Evolutionary conservation across 169 alveolate genomes (phyloP), one percentile per base, ranked within the genome.

Genomic region (Eimeria praecox): DNA sequence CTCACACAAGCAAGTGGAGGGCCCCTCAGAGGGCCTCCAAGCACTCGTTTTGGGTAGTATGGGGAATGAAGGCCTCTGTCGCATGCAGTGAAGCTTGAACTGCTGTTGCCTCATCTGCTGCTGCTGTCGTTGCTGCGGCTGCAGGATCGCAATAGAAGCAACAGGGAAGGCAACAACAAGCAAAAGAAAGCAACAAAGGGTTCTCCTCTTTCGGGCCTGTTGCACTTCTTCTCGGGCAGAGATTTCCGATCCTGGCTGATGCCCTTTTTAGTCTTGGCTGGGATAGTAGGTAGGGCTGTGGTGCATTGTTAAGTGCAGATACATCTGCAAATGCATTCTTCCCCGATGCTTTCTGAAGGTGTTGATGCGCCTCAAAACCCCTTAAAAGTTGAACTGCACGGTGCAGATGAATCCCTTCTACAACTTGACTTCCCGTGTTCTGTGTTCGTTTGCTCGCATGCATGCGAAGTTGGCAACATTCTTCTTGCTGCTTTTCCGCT

Each of bases 81-180:
- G n/a, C n/a, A n/a, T n/a, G n/a, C n/a, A n/a, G n/a, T n/a, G n/a
- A n/a, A n/a, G n/a, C n/a, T n/a, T n/a, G 46, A 2, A 14, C 46
- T 69, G 46, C 78, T 8, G 30, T 24, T n/a, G 78, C 56, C 8
- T 56, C 62, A 6, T 1, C 59, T 9, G 4, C 59, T 38, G 83
- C 40, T 75, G 90, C 73, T 46, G 66, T 18, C 49, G 90, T 20
- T 16, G 77, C 42, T 86, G 75, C 10, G 33, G 78, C 38, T 27
- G 56, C 56, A 86, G 92, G 92, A 86, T 6, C 92, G 92, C 80
- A 22, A 16, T 38, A n/a, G 92, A 46, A 62, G 91, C 8, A 86
- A 59, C 80, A 54, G 92, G 30, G 92, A 86, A 0, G 78, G 38
- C 16, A 20, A 46, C 35, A 35, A 9, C 80, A 86, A 54, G 80